These are phyloP conservation scores for Fusarium drepaniforme DNA, from an alignment of 2,329 filamentous ascomycete species.

Conservation along the genomic window DNA sequence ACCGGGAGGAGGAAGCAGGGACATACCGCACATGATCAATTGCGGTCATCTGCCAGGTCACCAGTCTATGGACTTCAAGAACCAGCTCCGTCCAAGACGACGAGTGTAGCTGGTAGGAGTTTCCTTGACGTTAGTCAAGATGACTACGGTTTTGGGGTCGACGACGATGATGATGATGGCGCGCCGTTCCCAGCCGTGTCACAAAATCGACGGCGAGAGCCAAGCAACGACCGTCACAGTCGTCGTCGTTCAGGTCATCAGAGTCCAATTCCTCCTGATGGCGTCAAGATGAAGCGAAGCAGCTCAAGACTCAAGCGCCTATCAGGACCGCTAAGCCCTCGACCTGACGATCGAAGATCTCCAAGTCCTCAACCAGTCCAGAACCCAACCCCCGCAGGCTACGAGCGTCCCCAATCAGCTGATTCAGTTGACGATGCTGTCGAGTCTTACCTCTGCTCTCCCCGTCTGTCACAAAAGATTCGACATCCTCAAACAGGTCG, in stretches of 20 bases:
- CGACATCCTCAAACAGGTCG: slow-evolving; percentile 87
- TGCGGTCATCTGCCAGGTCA: slow-evolving; percentile 26
- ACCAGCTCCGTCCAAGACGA: slow-evolving; percentile 28
- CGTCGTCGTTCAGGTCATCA: slow-evolving; percentile 62
- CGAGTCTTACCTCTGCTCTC: slow-evolving; percentile 84
- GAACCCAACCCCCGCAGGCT: slow-evolving; percentile 59
- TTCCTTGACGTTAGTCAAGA: slow-evolving; percentile 46
- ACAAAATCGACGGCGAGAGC: slow-evolving; percentile 66
- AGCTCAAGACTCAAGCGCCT: slow-evolving; percentile 70
- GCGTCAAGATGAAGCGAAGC: slow-evolving; percentile 63
- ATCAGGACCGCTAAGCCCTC: slow-evolving; percentile 61
- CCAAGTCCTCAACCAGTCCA: slow-evolving; percentile 44
- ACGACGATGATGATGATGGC: slow-evolving; percentile 66
- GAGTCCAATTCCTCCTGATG: slow-evolving; percentile 62
- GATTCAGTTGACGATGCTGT: slow-evolving; percentile 94
- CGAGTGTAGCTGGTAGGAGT: slow-evolving; percentile 34
- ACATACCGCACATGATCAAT: slow-evolving; percentile 23
- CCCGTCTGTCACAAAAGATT: slow-evolving; percentile 89
- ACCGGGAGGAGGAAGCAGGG: slow-evolving; percentile 32
- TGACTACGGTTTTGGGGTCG: slow-evolving; percentile 44
- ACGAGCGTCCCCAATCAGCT: slow-evolving; percentile 81
- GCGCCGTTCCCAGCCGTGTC: slow-evolving; percentile 78
- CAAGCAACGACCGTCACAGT: slow-evolving; percentile 59
- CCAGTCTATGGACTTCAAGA: slow-evolving; percentile 41
- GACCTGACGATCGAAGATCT: slow-evolving; percentile 51